These are phyloP conservation scores for Tetrapisispora iriomotensis DNA, from an alignment of 805 yeast genomes.

Conservation along the genomic window DNA sequence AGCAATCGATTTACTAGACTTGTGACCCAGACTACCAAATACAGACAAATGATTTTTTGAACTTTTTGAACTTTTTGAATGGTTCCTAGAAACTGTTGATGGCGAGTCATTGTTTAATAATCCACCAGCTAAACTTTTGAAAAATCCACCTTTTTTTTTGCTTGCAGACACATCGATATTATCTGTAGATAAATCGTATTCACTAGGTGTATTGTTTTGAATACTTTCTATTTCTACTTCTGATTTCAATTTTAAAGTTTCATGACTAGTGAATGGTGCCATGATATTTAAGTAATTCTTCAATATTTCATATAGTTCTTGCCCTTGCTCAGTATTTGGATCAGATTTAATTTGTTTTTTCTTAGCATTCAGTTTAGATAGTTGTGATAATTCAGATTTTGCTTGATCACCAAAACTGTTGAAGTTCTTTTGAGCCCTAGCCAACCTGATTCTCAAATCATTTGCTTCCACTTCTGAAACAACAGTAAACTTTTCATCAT, in stretches of 20 bases:
- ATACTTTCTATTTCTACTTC: slow-evolving; percentile 90
- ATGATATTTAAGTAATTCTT: slow-evolving; percentile 43
- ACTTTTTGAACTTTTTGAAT: slow-evolving; percentile 1
- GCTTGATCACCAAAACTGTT: slow-evolving; percentile 23
- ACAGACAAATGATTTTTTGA: neutral
- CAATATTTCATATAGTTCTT: slow-evolving; percentile 34
- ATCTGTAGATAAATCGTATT: slow-evolving; percentile 54
- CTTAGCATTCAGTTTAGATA: slow-evolving; percentile 25
- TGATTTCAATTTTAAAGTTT: slow-evolving; percentile 58
- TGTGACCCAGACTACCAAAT: slow-evolving; percentile 1
- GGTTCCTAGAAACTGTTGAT: slow-evolving; percentile 2
- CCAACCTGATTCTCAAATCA: slow-evolving; percentile 43
- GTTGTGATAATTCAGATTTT: slow-evolving; percentile 23
- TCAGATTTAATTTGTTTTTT: slow-evolving; percentile 34
- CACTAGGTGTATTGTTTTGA: slow-evolving; percentile 66
- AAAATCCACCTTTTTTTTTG: slow-evolving; percentile 54
- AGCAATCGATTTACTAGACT: slow-evolving; percentile 1
- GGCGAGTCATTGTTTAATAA: slow-evolving; percentile 7
- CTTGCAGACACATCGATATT: slow-evolving; percentile 35
- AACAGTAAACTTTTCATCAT: slow-evolving; percentile 67
- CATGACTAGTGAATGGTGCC: slow-evolving; percentile 59
- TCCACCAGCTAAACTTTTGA: slow-evolving; percentile 30
- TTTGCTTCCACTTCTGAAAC: slow-evolving; percentile 48
- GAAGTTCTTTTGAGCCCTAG: slow-evolving; percentile 29
- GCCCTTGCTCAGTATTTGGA: slow-evolving; percentile 34